Evolutionary conservation across 768 basidiomycete species (phyloP), one percentile per base, ranked within the genome.

Genomic region (Boletus coccyginus): DNA sequence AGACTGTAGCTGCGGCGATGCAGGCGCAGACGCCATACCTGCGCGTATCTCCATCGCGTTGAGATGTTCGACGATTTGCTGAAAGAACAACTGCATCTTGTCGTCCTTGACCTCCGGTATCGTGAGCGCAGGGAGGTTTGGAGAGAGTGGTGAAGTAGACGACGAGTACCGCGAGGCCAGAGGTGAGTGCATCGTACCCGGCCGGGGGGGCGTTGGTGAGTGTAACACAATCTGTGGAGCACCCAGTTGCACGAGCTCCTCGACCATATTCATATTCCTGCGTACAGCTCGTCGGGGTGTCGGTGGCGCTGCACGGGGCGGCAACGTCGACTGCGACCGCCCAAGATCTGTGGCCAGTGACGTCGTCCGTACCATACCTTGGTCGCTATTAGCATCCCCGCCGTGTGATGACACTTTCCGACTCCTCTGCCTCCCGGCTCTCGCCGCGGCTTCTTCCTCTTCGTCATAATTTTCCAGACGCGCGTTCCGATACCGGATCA

Each of bases 41-140:
- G 81, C 77, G 48, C 81, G 80, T 39, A 79, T 76, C 64, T 89
- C 85, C 75, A 93, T 84, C 43, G 81, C 79, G 63, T 87, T 85
- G 53, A 94, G 81, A 67, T 91, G 90, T 46, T 88, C 83, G 9
- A 86, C 88, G 45, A 94, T 86, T 69, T 95, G 90, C 52, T 88
- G 79, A 72, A 94, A 91, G 75, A 95, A 95, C 45, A 83, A 74
- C 61, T 93, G 90, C 64, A 96, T 84, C 44, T 82, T 85, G 50
- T 83, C 83, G 64, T 94, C 87, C 62, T 87, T 79, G 31, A 88
- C 74, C 53, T 87, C 81, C 0, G 92, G 89, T n/a, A 85, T 77
- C 29, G 81, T 78, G 33, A 90, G 67, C 9, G 72, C 74, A 8
- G 80, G 77, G 9, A 82, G 73, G 35, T 66, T 69, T 7, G 78